Conservation (phyloP, 2,329 filamentous ascomycete species). For the Diatrype stigma region DNA sequence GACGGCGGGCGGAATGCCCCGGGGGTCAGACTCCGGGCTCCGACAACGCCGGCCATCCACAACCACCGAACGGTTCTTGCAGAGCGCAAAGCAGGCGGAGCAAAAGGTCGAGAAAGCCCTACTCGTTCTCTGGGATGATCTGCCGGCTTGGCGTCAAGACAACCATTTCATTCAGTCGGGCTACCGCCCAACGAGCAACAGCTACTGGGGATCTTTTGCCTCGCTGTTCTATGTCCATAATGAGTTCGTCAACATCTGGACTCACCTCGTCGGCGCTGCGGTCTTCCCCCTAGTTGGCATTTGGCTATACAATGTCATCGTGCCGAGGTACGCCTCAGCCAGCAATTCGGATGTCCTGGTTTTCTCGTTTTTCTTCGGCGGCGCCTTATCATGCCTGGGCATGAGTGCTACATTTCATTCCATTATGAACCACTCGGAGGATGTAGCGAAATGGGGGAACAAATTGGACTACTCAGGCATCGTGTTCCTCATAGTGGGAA, state of each 20-base stretch:
- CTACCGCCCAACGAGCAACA: slow-evolving; percentile 49
- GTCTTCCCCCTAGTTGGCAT: slow-evolving; percentile 48
- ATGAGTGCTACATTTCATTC: slow-evolving; percentile 85
- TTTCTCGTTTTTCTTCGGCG: slow-evolving; percentile 75
- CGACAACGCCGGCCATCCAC: slow-evolving; percentile 28
- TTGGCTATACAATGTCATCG: slow-evolving; percentile 53
- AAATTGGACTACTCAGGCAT: slow-evolving; percentile 95
- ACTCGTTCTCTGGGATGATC: slow-evolving; percentile 54
- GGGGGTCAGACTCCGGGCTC: slow-evolving; percentile 11
- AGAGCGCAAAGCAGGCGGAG: slow-evolving; percentile 32
- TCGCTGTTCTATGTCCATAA: slow-evolving; percentile 56
- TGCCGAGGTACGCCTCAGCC: slow-evolving; percentile 63
- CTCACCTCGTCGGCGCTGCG: slow-evolving; percentile 61
- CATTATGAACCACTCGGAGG: slow-evolving; percentile 76
- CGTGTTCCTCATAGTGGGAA: slow-evolving; percentile 84
- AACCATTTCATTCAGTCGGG: slow-evolving; percentile 52
- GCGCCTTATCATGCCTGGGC: slow-evolving; percentile 67
- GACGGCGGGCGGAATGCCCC: not conserved
- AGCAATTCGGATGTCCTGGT: slow-evolving; percentile 61
- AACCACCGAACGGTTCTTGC: slow-evolving; percentile 20
- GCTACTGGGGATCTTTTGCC: slow-evolving; percentile 40
- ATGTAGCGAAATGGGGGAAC: slow-evolving; percentile 79
- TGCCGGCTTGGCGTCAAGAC: slow-evolving; percentile 56
- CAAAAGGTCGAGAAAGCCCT: slow-evolving; percentile 35
- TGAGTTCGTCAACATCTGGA: slow-evolving; percentile 61